A percentile compares a stretch with the other conserved stretches of the same genome.
phyloP scores from a whole-genome alignment of 495 filamentous ascomycete species.

The Aspergillus asperescens region DNA sequence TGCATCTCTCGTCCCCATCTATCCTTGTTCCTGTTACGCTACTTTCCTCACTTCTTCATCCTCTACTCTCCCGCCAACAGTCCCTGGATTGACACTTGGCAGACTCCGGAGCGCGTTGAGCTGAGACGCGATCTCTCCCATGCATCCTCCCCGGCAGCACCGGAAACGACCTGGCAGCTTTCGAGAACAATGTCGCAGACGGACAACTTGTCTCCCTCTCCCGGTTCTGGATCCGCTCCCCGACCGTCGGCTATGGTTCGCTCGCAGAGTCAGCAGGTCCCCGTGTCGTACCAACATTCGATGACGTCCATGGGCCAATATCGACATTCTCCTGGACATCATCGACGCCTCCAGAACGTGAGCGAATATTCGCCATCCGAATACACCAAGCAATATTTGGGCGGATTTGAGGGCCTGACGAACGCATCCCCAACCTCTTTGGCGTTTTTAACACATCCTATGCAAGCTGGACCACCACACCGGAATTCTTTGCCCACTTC shows the following conservation, averaged over 20 bases:
- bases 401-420: constrained; percentile 23
- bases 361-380: constrained; percentile 42
- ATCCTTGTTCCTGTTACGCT: constrained; percentile 23
- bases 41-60: constrained; percentile 16
- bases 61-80: constrained; percentile 23
- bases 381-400: constrained; percentile 37
- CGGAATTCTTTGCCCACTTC: constrained; percentile 17
- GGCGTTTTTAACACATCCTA: constrained; percentile 25
- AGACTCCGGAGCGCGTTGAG: constrained; percentile 41
- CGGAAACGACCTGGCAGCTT: constrained; percentile 24
- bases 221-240: constrained; percentile 24
- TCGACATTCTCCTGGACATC: constrained; percentile 34
- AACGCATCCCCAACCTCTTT: constrained; percentile 28
- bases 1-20: constrained; percentile 21
- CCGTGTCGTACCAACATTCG: constrained; percentile 32
- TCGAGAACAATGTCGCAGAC: constrained; percentile 24
- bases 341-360: constrained; percentile 32
- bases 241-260: constrained; percentile 39
- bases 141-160: constrained; percentile 26
- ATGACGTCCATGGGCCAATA: constrained; percentile 26
- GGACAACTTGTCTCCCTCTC: constrained; percentile 19
- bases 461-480: constrained; percentile 26
- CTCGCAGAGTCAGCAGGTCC: constrained; percentile 43
- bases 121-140: constrained; percentile 34
- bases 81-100: constrained; percentile 46